Percentiles rank a stretch among this genome's conserved stretches.
Evolutionary conservation across 257 asterid genomes (phyloP).

Genomic region (Solanum lignicaule): DNA sequence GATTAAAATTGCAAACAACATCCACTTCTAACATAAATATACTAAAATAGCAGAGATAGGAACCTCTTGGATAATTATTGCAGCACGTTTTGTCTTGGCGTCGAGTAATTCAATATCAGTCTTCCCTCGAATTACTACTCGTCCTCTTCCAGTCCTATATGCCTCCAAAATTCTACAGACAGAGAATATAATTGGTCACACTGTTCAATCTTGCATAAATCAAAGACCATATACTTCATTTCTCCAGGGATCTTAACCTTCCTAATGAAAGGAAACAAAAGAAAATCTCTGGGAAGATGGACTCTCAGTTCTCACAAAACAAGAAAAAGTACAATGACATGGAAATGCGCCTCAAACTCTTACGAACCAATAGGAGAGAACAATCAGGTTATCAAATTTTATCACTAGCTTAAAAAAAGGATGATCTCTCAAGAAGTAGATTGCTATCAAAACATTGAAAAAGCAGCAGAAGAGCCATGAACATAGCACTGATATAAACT

Average conservation of each 20-base stretch:
- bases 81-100: slow-evolving; percentile 69
- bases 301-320: background rate
- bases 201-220: background rate
- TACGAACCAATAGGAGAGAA: background rate
- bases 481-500: background rate
- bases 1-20: background rate
- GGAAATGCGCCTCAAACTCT: background rate
- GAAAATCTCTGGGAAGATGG: background rate
- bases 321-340: background rate
- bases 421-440: background rate
- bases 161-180: slow-evolving; percentile 64
- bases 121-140: slow-evolving; percentile 89
- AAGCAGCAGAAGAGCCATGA: background rate
- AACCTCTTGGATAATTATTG: slow-evolving; percentile 96
- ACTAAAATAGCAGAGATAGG: slow-evolving; percentile 1
- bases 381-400: background rate
- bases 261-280: background rate
- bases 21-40: background rate
- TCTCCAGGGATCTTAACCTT: background rate
- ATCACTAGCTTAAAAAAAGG: background rate
- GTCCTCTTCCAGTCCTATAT: slow-evolving; percentile 91
- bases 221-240: background rate
- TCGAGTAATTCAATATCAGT: slow-evolving; percentile 85
- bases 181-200: background rate
- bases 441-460: background rate